phyloP scores from a whole-genome alignment of 352 stramenopile species.

The Globisporangium nodosum region DNA sequence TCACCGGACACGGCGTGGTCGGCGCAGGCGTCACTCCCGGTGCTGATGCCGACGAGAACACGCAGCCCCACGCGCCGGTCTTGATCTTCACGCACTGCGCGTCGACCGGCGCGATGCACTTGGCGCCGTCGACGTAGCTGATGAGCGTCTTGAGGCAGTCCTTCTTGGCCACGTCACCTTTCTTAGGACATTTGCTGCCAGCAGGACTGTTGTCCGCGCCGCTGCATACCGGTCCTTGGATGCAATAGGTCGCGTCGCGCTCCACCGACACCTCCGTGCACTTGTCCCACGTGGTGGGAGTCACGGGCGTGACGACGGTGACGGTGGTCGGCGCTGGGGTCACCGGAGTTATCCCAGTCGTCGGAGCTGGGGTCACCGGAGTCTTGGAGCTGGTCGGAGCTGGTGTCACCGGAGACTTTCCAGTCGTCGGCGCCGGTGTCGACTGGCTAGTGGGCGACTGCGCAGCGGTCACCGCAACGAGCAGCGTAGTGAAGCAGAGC shows the following conservation, averaged over 20 bases:
- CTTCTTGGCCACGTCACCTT: neutral
- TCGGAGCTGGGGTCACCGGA: neutral
- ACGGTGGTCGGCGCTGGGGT: neutral
- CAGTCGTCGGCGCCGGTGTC: neutral
- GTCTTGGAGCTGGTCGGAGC: neutral
- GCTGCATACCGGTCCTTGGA: conserved; percentile 3
- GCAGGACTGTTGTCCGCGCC: conserved; percentile 1
- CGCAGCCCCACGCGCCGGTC: conserved; percentile 14
- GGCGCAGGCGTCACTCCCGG: neutral
- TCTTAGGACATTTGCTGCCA: conserved; percentile 7
- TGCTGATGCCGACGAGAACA: neutral
- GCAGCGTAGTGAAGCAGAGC: no score
- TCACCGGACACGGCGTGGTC: no score
- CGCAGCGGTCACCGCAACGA: no score
- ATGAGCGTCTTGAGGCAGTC: conserved; percentile 5
- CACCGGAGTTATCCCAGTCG: neutral
- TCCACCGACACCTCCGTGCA: conserved; percentile 35
- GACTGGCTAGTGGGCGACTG: neutral
- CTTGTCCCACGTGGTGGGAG: neutral
- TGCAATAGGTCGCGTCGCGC: conserved; percentile 11
- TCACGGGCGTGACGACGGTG: neutral
- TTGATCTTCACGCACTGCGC: conserved; percentile 12
- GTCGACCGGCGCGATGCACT: conserved; percentile 2
- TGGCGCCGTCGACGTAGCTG: conserved; percentile 7
- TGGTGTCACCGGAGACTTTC: neutral